Base-by-base conservation (phyloP, 2,329 filamentous ascomycete genomes). In the Fusarium irregulare region DNA sequence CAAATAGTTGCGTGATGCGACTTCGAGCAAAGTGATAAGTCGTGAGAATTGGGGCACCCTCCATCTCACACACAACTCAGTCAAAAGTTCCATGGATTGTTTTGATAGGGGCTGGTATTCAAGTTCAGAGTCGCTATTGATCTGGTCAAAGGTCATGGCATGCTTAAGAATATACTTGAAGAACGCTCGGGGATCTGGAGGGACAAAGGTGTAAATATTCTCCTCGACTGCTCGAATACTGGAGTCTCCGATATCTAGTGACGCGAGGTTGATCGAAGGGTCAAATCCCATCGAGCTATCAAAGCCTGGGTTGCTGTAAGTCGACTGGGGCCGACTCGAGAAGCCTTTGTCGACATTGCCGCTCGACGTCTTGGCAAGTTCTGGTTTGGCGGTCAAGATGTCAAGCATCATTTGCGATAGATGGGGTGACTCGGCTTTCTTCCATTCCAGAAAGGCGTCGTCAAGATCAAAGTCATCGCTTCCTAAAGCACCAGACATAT, bases 391-490 rank as follows among this genome's bases (percentile, higher is more conserved):
- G 65, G 92, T 93, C 42, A 98, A 84, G 68, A 99, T 93, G 40
- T 94, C 92, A 74, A 97, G 86, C 86, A 99, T 96, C 89, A 98
- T 94, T 73, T 96, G 92, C 8, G 94, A 96, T 44, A 99, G 83
- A 73, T 97, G 93, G 14, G 92, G 91, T 5, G 88, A 88, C 79
- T 99, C 96, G n/a, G 90, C 88, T 77, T 93, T 95, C 79, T 94
- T 97, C 96, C 96, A 99, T 45, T 89, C 85, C 69, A 94, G 90
- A 77, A 94, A 99, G 5, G 92, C 91, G 64, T 97, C 94, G 60
- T 97, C 93, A 20, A 92, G 81, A 65, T 97, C 93, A 79, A 99
- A 99, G 78, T 99, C 95, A 49, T 94, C 89, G 72, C 88, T 91
- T 60, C 91, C 89, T 50, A 99, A 80, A 1, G 95, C 94, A 62